Percentiles rank a stretch among this genome's conserved stretches.
These are phyloP conservation scores for Alternaria triticimaculans DNA, from an alignment of 2,329 filamentous ascomycete genomes.

Conservation along the genomic window DNA sequence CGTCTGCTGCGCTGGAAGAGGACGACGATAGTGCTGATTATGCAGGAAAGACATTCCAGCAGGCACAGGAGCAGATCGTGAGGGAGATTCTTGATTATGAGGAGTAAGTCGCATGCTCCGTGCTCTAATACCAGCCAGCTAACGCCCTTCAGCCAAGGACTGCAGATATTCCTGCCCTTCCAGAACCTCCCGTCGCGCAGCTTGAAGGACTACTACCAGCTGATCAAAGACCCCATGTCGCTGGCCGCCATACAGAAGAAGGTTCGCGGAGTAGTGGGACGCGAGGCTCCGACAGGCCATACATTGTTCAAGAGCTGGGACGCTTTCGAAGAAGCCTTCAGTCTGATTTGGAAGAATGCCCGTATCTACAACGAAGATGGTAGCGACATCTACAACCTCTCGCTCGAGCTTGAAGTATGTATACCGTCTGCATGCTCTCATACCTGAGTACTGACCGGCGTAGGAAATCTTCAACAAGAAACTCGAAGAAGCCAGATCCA, in stretches of 20 bases:
- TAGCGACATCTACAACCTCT: slow-evolving; percentile 80
- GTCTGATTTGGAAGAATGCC: slow-evolving; percentile 85
- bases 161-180: slow-evolving; percentile 76
- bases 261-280: slow-evolving; percentile 74
- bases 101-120: slow-evolving; percentile 24
- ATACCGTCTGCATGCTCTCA: background rate
- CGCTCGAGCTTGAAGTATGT: slow-evolving; percentile 77
- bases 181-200: slow-evolving; percentile 76
- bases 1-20: slow-evolving; percentile 30
- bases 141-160: slow-evolving; percentile 55
- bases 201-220: slow-evolving; percentile 83
- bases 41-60: slow-evolving; percentile 74
- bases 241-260: slow-evolving; percentile 78
- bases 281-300: slow-evolving; percentile 63
- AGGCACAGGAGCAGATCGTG: slow-evolving; percentile 85
- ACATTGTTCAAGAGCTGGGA: slow-evolving; percentile 84
- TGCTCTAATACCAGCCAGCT: background rate
- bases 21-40: slow-evolving; percentile 29
- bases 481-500: slow-evolving; percentile 73
- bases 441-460: slow-evolving; percentile 20
- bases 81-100: slow-evolving; percentile 74
- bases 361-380: slow-evolving; percentile 91
- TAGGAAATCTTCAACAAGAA: slow-evolving; percentile 73
- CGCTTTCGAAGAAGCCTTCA: slow-evolving; percentile 78
- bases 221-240: slow-evolving; percentile 82